phyloP scores from a whole-genome alignment of 805 yeast genomes.

The Metschnikowia dekortorum region DNA sequence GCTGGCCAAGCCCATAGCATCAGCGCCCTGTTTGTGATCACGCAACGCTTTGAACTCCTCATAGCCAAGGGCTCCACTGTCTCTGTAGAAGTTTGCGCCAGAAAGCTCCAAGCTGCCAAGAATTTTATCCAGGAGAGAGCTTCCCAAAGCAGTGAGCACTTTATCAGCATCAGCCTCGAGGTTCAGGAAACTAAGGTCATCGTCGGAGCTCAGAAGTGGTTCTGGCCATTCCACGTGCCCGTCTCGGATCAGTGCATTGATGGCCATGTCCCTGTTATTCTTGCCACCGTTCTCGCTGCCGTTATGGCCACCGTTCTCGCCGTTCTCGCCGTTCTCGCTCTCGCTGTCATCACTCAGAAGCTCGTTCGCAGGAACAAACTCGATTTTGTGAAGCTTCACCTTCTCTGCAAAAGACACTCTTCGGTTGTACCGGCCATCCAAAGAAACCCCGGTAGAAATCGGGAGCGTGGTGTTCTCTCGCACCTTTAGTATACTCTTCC shows the following conservation, averaged over 20 bases:
- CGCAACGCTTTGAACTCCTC: too few relatives aligned
- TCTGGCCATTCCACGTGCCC: background rate
- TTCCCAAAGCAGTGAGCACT: slow-evolving; percentile 6
- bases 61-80: background rate
- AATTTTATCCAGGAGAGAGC: background rate
- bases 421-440: slow-evolving; percentile 25
- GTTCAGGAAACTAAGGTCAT: slow-evolving; percentile 13
- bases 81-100: slow-evolving; percentile 1
- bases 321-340: background rate
- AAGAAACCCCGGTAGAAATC: background rate
- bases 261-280: background rate
- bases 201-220: slow-evolving; percentile 6
- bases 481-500: slow-evolving; percentile 14
- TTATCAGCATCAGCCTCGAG: slow-evolving; percentile 20
- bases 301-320: background rate
- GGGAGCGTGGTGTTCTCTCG: slow-evolving; percentile 13
- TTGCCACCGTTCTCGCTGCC: background rate
- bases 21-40: background rate
- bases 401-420: slow-evolving; percentile 78
- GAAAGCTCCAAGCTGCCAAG: slow-evolving; percentile 7
- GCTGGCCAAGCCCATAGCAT: background rate
- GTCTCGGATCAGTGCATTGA: background rate
- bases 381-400: slow-evolving; percentile 60
- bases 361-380: slow-evolving; percentile 22
- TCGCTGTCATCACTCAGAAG: background rate